phyloP scores from a whole-genome alignment of 805 yeast genomes.

The Wickerhamiella domercqiae region DNA sequence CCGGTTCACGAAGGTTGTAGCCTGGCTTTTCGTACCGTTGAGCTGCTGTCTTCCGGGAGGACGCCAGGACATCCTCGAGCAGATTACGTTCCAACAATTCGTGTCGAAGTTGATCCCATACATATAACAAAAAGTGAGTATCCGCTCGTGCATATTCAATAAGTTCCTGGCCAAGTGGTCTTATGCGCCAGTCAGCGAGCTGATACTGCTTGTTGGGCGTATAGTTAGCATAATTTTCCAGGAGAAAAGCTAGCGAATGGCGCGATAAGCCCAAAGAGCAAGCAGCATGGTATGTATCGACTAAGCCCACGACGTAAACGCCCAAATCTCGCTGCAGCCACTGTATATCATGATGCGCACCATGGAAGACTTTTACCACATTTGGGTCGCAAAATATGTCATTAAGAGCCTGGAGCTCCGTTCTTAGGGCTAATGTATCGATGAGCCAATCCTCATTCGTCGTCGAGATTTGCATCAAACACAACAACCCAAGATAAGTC shows the following conservation, averaged over 20 bases:
- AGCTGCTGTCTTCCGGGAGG: conserved; percentile 64
- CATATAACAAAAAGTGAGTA: conserved; percentile 76
- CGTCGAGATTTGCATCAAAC: conserved; percentile 82
- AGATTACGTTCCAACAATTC: conserved; percentile 37
- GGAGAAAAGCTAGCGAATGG: conserved; percentile 67
- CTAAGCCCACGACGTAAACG: conserved; percentile 68
- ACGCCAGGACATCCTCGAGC: conserved; percentile 38
- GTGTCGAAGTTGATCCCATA: conserved; percentile 60
- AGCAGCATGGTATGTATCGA: conserved; percentile 89
- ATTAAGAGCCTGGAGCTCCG: conserved; percentile 53
- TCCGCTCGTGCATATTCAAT: conserved; percentile 81
- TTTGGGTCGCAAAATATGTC: conserved; percentile 64
- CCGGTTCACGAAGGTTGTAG: conserved; percentile 38
- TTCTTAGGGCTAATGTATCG: conserved; percentile 69
- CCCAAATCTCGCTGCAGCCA: conserved; percentile 97
- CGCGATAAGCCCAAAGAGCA: conserved; percentile 63
- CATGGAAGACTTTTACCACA: conserved; percentile 81
- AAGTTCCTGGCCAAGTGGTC: conserved; percentile 72
- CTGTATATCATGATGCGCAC: conserved; percentile 90
- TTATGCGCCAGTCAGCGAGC: conserved; percentile 86
- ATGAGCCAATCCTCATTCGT: conserved; percentile 71
- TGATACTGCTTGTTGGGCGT: conserved; percentile 89
- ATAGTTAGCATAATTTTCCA: conserved; percentile 68
- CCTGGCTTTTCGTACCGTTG: conserved; percentile 70
- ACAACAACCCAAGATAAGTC: conserved; percentile 78